These are phyloP conservation scores for Serendipita sp. DNA, from an alignment of 768 basidiomycete species.

Conservation along the genomic window DNA sequence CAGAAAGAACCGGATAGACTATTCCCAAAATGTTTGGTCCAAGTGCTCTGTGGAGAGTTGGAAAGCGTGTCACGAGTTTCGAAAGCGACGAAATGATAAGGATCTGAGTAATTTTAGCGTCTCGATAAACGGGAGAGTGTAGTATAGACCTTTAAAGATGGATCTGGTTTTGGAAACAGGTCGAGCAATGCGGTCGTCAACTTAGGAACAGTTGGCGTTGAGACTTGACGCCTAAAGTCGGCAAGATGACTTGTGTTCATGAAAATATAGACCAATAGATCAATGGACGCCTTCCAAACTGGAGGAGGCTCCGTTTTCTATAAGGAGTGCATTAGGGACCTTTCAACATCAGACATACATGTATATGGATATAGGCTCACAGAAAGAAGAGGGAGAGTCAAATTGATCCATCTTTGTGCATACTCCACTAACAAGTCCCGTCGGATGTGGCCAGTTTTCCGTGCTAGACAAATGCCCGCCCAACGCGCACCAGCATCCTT, in stretches of 20 bases:
- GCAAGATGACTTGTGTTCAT: constrained; percentile 39
- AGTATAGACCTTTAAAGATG: constrained; percentile 36
- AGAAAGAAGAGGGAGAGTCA: constrained; percentile 47
- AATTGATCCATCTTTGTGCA: constrained; percentile 56
- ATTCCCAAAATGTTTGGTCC: constrained; percentile 37
- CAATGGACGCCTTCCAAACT: constrained; percentile 44
- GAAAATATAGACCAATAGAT: constrained; percentile 48
- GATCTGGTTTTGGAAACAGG: constrained; percentile 36
- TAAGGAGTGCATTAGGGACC: neutral
- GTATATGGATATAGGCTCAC: constrained; percentile 23
- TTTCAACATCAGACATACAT: neutral
- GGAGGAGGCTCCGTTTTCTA: constrained; percentile 58
- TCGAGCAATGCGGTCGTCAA: constrained; percentile 42
- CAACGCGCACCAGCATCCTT: constrained; percentile 64
- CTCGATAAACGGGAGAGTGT: neutral
- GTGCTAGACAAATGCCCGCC: constrained; percentile 63
- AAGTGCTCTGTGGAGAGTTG: constrained; percentile 45
- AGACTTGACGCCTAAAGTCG: constrained; percentile 71
- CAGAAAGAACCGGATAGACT: constrained; percentile 36
- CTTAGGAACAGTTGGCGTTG: constrained; percentile 55
- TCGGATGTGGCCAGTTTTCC: constrained; percentile 45
- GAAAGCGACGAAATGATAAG: constrained; percentile 33
- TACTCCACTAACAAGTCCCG: constrained; percentile 47
- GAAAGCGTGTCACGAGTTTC: constrained; percentile 46
- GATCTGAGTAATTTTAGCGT: constrained; percentile 21